Evolutionary conservation across 2,329 filamentous ascomycete species (phyloP).

Genomic region (Penicillium rolfsii): DNA sequence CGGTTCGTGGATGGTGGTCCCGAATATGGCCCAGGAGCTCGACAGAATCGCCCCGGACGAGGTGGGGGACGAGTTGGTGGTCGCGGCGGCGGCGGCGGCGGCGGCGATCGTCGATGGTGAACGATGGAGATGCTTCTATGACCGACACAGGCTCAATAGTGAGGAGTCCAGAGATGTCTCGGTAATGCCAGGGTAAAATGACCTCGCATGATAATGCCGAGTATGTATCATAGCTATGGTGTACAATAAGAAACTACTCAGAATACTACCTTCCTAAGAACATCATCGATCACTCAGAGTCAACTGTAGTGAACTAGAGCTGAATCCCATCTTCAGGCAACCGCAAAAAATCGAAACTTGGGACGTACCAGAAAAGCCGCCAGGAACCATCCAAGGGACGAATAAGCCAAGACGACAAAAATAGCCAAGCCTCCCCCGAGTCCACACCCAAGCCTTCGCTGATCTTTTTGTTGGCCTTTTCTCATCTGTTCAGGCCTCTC

Average conservation of each 20-base stretch:
- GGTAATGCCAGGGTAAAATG: not conserved
- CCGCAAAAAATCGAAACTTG: not conserved
- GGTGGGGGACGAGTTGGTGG: constrained; percentile 32
- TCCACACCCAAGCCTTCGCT: constrained; percentile 1
- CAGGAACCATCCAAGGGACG: constrained; percentile 3
- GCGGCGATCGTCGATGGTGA: not conserved
- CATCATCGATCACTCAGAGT: not conserved
- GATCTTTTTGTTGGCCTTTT: constrained; percentile 3
- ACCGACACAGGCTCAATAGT: not conserved
- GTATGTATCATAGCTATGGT: constrained; percentile 20
- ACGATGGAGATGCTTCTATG: not conserved
- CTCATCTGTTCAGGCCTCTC: not conserved
- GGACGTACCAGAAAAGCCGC: not conserved
- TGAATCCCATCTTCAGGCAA: not conserved
- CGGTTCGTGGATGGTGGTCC: constrained; percentile 71
- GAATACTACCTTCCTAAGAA: not conserved
- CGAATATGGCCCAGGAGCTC: constrained; percentile 55
- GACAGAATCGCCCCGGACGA: constrained; percentile 30
- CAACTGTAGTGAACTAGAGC: not conserved
- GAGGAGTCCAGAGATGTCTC: not conserved
- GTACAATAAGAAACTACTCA: not conserved
- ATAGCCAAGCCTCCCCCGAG: constrained; percentile 15
- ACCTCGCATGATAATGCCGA: constrained; percentile 10
- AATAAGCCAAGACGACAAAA: constrained; percentile 10
- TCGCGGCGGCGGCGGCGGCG: constrained; percentile 10